Evolutionary conservation across 306 rosid species (phyloP).

Genomic region (Citrullus amarus): DNA sequence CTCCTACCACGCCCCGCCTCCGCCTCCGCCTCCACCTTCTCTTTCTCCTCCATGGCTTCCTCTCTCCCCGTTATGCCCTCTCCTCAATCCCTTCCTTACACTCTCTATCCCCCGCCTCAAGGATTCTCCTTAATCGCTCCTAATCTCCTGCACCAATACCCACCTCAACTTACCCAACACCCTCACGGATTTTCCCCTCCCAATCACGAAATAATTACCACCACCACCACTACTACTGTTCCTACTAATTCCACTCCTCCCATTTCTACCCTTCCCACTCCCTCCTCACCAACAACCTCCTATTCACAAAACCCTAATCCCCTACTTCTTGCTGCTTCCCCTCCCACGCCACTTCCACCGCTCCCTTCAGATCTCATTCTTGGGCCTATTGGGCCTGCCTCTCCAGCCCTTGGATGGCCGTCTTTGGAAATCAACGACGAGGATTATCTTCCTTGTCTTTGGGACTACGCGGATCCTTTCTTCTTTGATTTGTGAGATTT

Average conservation of each 20-base stretch:
- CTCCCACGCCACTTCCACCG: slow-evolving; percentile 6
- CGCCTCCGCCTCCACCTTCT: slow-evolving; percentile 12
- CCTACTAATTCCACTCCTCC: no score
- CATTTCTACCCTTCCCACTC: background rate
- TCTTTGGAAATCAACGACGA: slow-evolving; percentile 31
- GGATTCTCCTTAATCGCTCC: slow-evolving; percentile 13
- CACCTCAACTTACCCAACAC: background rate
- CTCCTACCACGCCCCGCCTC: slow-evolving; percentile 52
- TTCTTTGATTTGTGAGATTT: slow-evolving; percentile 38
- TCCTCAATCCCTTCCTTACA: slow-evolving; percentile 2
- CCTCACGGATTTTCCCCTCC: background rate
- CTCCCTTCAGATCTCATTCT: slow-evolving; percentile 27
- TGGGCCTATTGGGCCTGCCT: slow-evolving; percentile 28
- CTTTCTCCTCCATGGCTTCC: slow-evolving; percentile 19
- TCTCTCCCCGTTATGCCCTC: slow-evolving; percentile 12
- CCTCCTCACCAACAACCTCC: background rate
- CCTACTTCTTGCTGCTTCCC: background rate
- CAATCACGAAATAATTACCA: background rate
- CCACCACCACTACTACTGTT: background rate
- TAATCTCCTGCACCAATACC: slow-evolving; percentile 11
- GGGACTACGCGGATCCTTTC: slow-evolving; percentile 80
- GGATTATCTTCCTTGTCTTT: slow-evolving; percentile 32
- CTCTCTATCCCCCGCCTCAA: background rate
- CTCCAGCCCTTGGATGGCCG: slow-evolving; percentile 50
- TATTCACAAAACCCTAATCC: slow-evolving; percentile 6